Evolutionary conservation across 805 yeast genomes (phyloP).

Genomic region (Yarrowia sp.): DNA sequence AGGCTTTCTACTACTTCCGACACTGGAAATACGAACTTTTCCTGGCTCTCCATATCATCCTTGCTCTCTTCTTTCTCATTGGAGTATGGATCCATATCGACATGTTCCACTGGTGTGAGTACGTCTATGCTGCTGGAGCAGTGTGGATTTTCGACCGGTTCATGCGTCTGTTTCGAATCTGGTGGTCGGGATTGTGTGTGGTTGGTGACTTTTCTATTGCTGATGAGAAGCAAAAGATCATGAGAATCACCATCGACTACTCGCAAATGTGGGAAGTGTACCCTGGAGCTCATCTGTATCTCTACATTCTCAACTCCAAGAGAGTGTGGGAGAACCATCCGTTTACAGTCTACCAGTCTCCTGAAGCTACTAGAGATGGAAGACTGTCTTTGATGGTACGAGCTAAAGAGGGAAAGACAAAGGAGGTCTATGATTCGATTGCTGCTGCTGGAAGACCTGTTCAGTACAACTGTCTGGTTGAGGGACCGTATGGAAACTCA

Average conservation of each 20-base stretch:
- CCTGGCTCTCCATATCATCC: conserved; percentile 52
- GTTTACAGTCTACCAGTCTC: conserved; percentile 47
- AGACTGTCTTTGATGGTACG: conserved; percentile 28
- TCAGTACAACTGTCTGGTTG: conserved; percentile 41
- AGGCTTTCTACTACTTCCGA: conserved; percentile 53
- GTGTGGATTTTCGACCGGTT: conserved; percentile 72
- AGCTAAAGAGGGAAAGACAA: conserved; percentile 31
- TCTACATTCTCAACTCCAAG: conserved; percentile 53
- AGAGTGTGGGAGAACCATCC: conserved; percentile 74
- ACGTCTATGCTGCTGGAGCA: conserved; percentile 53
- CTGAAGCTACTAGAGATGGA: conserved; percentile 28
- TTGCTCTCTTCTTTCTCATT: conserved; percentile 53
- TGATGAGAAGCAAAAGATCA: conserved; percentile 25
- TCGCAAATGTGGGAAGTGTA: conserved; percentile 50
- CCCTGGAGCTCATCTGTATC: conserved; percentile 58
- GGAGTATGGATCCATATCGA: conserved; percentile 60
- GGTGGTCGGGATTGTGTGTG: conserved; percentile 51
- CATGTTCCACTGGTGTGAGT: conserved; percentile 45
- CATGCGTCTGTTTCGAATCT: conserved; percentile 54
- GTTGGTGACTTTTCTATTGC: background rate
- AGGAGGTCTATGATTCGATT: conserved; percentile 26
- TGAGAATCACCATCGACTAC: conserved; percentile 36
- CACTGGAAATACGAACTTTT: conserved; percentile 58
- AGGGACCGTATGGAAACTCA: conserved; percentile 71
- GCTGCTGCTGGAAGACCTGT: background rate